phyloP scores from a whole-genome alignment of 345 rosid species.

The Raphanus raphanistrum region DNA sequence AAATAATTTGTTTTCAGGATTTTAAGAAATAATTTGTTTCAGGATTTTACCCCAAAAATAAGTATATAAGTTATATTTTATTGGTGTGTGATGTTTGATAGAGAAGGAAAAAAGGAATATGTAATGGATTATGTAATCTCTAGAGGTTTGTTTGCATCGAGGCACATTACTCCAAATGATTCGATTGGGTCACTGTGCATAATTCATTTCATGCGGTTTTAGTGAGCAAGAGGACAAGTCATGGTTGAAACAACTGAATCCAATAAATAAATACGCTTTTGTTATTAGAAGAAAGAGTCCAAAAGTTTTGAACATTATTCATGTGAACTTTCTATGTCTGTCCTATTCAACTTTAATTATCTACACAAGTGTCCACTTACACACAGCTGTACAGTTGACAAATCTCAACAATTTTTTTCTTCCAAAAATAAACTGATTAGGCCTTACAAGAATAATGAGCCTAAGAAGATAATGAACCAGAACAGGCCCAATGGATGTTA shows the following conservation, averaged over 20 bases:
- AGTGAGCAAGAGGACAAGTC: conserved; percentile 35
- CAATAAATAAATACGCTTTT: neutral
- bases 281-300: conserved; percentile 16
- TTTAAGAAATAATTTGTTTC: too few relatives aligned
- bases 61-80: too few relatives aligned
- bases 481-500: neutral
- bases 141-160: conserved; percentile 31
- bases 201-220: conserved; percentile 39
- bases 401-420: neutral
- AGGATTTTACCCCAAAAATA: too few relatives aligned
- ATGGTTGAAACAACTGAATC: conserved; percentile 11
- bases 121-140: conserved; percentile 24
- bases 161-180: conserved; percentile 32
- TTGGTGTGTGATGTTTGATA: neutral
- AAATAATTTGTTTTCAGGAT: too few relatives aligned
- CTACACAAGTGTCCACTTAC: conserved; percentile 34
- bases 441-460: neutral
- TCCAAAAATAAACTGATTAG: neutral
- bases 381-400: conserved; percentile 33
- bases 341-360: conserved; percentile 30
- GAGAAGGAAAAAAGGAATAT: neutral
- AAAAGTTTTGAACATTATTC: conserved; percentile 29
- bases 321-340: conserved; percentile 30
- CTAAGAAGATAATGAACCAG: neutral
- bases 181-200: conserved; percentile 23